Conservation (phyloP, 768 basidiomycete genomes). For the Clitopilus passeckerianus region DNA sequence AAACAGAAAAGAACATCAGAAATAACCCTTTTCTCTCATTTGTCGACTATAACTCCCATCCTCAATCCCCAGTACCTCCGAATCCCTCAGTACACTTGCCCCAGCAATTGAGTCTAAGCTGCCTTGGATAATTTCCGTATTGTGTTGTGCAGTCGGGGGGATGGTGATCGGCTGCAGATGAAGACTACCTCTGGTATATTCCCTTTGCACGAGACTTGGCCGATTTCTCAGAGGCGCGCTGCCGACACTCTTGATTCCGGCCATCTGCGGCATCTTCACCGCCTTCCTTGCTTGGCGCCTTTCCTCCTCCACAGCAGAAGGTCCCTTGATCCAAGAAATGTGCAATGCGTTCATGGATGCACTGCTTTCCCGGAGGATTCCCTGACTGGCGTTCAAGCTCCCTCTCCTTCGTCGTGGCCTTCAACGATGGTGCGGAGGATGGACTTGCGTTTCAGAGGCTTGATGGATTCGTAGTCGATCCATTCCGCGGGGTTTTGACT, state of each 20-base stretch:
- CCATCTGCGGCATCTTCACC: constrained; percentile 10
- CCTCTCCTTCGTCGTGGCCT: background rate
- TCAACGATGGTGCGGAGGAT: constrained; percentile 5
- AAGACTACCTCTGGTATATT: constrained; percentile 22
- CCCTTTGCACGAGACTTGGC: constrained; percentile 23
- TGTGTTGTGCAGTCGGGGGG: constrained; percentile 18
- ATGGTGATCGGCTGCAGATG: constrained; percentile 28
- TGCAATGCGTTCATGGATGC: constrained; percentile 8
- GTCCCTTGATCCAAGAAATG: constrained; percentile 14
- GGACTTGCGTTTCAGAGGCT: constrained; percentile 1
- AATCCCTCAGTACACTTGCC: constrained; percentile 22
- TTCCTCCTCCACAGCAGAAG: constrained; percentile 13
- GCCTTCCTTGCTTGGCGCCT: constrained; percentile 6
- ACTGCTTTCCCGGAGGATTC: background rate
- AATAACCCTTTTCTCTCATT: constrained; percentile 5
- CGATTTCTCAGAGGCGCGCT: constrained; percentile 28
- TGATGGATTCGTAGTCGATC: constrained; percentile 11
- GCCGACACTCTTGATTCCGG: constrained; percentile 36
- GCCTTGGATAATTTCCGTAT: constrained; percentile 19
- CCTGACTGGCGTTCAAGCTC: background rate
- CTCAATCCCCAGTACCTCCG: constrained; percentile 26
- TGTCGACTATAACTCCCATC: constrained; percentile 9
- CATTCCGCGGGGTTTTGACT: constrained; percentile 7
- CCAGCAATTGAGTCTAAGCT: constrained; percentile 13
- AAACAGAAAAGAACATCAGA: background rate